Percentiles rank a stretch among this genome's conserved stretches.
These are phyloP conservation scores for Calendula officinalis DNA, from an alignment of 129 eudicot genomes.

Conservation along the genomic window DNA sequence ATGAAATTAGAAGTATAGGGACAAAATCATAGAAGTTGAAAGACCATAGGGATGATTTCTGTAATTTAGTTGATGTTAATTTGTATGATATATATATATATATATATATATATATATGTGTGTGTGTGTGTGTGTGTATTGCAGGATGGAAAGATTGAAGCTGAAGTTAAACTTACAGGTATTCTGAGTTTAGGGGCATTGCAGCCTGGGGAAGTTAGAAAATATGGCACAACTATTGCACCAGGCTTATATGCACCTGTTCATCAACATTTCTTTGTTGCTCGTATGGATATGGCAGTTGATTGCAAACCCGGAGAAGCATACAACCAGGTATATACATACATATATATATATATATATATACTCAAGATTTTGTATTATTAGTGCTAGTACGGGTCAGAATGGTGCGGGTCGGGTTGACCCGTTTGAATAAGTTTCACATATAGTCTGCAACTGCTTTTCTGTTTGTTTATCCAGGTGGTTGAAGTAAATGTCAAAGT, in stretches of 20 bases:
- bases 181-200: slow-evolving; percentile 86
- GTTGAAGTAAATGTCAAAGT: slow-evolving; percentile 86
- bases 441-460: slow-evolving; percentile 7
- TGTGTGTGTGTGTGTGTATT: too few relatives aligned
- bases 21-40: too few relatives aligned
- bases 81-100: neutral
- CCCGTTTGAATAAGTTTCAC: slow-evolving; percentile 13
- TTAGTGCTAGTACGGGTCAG: too few relatives aligned
- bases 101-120: too few relatives aligned
- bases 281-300: slow-evolving; percentile 91
- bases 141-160: slow-evolving; percentile 94
- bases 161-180: slow-evolving; percentile 94
- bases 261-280: slow-evolving; percentile 88
- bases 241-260: slow-evolving; percentile 96
- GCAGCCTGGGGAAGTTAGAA: slow-evolving; percentile 79
- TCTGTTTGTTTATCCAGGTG: slow-evolving; percentile 45
- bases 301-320: slow-evolving; percentile 91
- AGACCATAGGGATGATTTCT: too few relatives aligned
- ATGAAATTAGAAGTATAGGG: too few relatives aligned
- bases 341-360: too few relatives aligned
- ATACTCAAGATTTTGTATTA: too few relatives aligned
- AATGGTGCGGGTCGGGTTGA: neutral
- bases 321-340: slow-evolving; percentile 57
- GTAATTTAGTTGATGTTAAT: slow-evolving; percentile 1
- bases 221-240: slow-evolving; percentile 83